These are phyloP conservation scores for Neonectria magnoliae DNA, from an alignment of 2,329 filamentous ascomycete species.

Conservation along the genomic window DNA sequence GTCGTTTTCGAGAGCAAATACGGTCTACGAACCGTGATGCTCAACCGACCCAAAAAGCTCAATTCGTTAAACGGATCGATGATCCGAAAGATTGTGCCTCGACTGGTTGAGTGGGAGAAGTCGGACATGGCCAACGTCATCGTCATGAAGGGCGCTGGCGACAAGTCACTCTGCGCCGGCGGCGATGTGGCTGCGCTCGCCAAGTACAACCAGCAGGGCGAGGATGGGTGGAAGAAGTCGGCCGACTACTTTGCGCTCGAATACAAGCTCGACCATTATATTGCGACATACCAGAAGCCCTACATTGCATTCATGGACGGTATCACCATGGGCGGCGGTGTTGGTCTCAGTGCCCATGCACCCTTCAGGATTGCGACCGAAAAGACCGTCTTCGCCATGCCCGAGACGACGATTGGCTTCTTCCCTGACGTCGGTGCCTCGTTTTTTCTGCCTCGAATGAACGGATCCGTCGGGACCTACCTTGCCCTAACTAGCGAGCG, in stretches of 20 bases:
- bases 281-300: conserved; percentile 92
- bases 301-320: conserved; percentile 97
- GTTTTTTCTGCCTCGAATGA: conserved; percentile 92
- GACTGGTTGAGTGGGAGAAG: conserved; percentile 92
- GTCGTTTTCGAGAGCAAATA: conserved; percentile 91
- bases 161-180: conserved; percentile 89
- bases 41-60: conserved; percentile 91
- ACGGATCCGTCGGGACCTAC: conserved; percentile 89
- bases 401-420: conserved; percentile 97
- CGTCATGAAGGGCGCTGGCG: conserved; percentile 89
- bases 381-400: conserved; percentile 96
- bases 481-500: conserved; percentile 90
- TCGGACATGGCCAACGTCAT: conserved; percentile 94
- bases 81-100: conserved; percentile 91
- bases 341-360: conserved; percentile 92
- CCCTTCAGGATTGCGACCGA: conserved; percentile 97
- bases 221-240: conserved; percentile 77
- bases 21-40: conserved; percentile 89
- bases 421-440: conserved; percentile 98
- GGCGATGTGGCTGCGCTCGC: conserved; percentile 89
- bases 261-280: conserved; percentile 95
- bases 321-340: conserved; percentile 97
- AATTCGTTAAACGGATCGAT: conserved; percentile 95
- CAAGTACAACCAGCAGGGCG: conserved; percentile 72
- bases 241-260: conserved; percentile 91